Base-by-base conservation (phyloP, 75 land plant species). In the Cryptomeria japonica region DNA sequence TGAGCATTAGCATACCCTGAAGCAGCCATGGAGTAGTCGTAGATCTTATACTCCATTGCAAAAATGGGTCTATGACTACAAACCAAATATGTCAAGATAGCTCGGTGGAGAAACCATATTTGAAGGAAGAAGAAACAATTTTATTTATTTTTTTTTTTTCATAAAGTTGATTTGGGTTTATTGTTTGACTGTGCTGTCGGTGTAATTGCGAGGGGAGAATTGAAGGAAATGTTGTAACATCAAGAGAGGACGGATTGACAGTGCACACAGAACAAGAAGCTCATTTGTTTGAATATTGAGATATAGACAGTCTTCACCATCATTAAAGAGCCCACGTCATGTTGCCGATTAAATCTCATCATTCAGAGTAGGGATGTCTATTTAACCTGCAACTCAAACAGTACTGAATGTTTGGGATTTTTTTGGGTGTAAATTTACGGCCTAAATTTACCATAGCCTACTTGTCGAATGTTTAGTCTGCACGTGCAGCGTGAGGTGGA, bases 271-370 rank as follows among this genome's bases (percentile, higher is more conserved):
- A 3, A 6, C 84, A 44, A 82, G 49, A 31, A 44, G 11, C 9
- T 44, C 32, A 18, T 79, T 79, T 79, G 82, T 79, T 22, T 38
- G 82, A 79, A 18, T 38, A 9, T 37, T 19, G 22, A 68, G n/a
- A 68, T 25, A 68, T 31, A 8, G n/a, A 75, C 77, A 44, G 84
- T 82, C 46, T 44, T 12, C 39, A 44, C n/a, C 49, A 44, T 44
- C n/a, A 82, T 82, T 82, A 82, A 82, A 82, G n/a, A 28, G 3
- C 84, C 9, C 22, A 44, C 83, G 83, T 80, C 83, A 80, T 80
- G 28, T 76, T 13, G 18, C 9, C 44, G 55, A 79, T 79, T 1
- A 44, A 82, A 82, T 44, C 84, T 82, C 46, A 25, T 44, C n/a
- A 28, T 25, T 44, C 6, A 1, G 72, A 18, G 39, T 79, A 79